These are phyloP conservation scores for Hypoxylon subgilvum DNA, from an alignment of 495 filamentous ascomycete species.

Conservation along the genomic window DNA sequence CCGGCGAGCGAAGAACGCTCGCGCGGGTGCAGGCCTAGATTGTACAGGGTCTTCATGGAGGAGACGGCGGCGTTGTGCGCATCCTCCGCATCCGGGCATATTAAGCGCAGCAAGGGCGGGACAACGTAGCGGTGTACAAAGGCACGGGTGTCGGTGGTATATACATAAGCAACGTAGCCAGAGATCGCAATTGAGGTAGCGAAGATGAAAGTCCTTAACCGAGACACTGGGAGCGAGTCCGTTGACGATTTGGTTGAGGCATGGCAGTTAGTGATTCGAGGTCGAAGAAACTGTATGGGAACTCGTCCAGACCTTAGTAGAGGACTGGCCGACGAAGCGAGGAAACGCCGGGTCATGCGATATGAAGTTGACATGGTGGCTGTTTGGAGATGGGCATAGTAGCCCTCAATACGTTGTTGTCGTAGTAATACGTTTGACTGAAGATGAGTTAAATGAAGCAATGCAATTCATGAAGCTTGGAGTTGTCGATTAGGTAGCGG, in stretches of 20 bases:
- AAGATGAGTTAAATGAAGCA: conserved; percentile 6
- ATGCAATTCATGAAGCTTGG: neutral
- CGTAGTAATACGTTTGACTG: conserved; percentile 3
- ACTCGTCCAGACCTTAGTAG: conserved; percentile 31
- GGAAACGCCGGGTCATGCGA: conserved; percentile 41
- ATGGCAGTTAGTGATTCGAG: conserved; percentile 38
- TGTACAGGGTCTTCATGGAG: conserved; percentile 70
- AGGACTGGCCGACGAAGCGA: conserved; percentile 42
- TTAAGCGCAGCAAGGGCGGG: conserved; percentile 70
- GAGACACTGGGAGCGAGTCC: conserved; percentile 42
- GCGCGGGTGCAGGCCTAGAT: conserved; percentile 71
- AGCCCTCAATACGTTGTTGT: conserved; percentile 48
- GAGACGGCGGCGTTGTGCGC: conserved; percentile 81
- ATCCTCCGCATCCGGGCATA: conserved; percentile 86
- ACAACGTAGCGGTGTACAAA: conserved; percentile 82
- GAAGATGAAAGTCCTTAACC: conserved; percentile 59
- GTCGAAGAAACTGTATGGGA: conserved; percentile 21
- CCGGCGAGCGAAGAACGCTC: conserved; percentile 60
- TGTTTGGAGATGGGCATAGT: conserved; percentile 39
- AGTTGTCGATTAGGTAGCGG: neutral
- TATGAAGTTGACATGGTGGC: conserved; percentile 47
- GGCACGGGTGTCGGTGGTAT: conserved; percentile 88
- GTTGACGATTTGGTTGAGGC: conserved; percentile 49
- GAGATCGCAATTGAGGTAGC: conserved; percentile 58
- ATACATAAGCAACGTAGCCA: conserved; percentile 64